These are phyloP conservation scores for Alloteropsis semialata DNA, from an alignment of 176 grass and related monocot genomes.

Conservation along the genomic window DNA sequence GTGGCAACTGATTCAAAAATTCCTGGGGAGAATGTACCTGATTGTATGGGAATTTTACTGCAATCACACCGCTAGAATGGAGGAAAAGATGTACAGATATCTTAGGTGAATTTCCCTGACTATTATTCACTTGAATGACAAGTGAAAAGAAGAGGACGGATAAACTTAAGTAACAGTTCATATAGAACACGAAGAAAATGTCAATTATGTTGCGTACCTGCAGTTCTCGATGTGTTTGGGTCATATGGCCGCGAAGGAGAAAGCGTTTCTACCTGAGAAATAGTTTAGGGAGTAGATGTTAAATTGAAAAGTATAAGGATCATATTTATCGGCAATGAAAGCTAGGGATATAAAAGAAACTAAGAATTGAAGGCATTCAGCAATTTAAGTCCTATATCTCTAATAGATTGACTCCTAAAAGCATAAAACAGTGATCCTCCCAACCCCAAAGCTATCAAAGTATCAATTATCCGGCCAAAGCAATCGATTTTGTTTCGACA, in stretches of 20 bases:
- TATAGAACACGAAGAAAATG: conserved; percentile 11
- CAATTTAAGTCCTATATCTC: not conserved
- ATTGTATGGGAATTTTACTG: conserved; percentile 69
- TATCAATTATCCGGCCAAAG: not conserved
- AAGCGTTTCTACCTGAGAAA: conserved; percentile 55
- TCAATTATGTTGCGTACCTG: conserved; percentile 46
- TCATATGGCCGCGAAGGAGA: conserved; percentile 44
- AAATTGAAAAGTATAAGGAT: not conserved
- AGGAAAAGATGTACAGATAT: conserved; percentile 59
- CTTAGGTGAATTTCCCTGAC: conserved; percentile 25
- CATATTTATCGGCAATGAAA: not conserved
- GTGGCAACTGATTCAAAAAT: conserved; percentile 20
- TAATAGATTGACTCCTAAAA: not conserved
- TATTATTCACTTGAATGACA: conserved; percentile 51
- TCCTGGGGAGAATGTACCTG: conserved; percentile 33
- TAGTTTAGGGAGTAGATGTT: conserved; percentile 4
- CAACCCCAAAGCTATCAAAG: not conserved
- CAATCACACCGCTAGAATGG: conserved; percentile 65
- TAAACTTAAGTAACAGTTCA: conserved; percentile 4
- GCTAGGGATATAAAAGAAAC: conserved; percentile 9
- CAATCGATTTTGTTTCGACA: not conserved
- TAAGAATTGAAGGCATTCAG: not conserved
- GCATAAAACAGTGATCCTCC: not conserved
- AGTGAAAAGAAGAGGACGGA: conserved; percentile 22
- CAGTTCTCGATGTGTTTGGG: conserved; percentile 29